Evolutionary conservation across 2,329 filamentous ascomycete species (phyloP).

Genomic region (Alternaria viburni): DNA sequence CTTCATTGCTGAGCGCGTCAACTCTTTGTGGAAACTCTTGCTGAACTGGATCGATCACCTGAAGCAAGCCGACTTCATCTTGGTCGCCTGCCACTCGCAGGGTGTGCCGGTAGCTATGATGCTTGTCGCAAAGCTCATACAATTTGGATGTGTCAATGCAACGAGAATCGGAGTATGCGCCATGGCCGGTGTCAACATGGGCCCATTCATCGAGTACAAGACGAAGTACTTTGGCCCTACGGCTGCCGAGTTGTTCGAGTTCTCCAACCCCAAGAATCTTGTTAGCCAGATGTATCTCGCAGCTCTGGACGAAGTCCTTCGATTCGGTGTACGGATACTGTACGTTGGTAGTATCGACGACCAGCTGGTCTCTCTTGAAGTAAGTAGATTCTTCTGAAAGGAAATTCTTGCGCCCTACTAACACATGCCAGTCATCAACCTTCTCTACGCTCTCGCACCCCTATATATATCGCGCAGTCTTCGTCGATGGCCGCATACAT

Average conservation of each 20-base stretch:
- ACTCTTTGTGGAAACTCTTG: conserved; percentile 91
- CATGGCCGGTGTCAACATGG: conserved; percentile 90
- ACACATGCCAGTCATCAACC: conserved; percentile 73
- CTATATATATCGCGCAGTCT: conserved; percentile 93
- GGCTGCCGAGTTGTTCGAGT: conserved; percentile 94
- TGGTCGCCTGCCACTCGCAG: conserved; percentile 94
- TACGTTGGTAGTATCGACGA: conserved; percentile 97
- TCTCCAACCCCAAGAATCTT: conserved; percentile 79
- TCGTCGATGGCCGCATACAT: conserved; percentile 91
- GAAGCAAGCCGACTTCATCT: conserved; percentile 82
- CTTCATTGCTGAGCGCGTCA: conserved; percentile 85
- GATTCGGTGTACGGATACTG: conserved; percentile 80
- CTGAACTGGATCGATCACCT: conserved; percentile 95
- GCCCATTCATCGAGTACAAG: conserved; percentile 91
- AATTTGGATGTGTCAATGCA: conserved; percentile 80
- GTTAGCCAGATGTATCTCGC: conserved; percentile 83
- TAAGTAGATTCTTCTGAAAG: conserved; percentile 47
- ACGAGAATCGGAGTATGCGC: conserved; percentile 81
- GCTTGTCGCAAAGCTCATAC: conserved; percentile 89
- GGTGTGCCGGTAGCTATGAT: conserved; percentile 94
- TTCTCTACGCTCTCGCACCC: conserved; percentile 87
- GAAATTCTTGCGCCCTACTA: not conserved
- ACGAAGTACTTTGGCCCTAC: conserved; percentile 87
- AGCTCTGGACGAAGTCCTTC: conserved; percentile 74
- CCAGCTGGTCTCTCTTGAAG: conserved; percentile 91